These are phyloP conservation scores for Fomes fomentarius DNA, from an alignment of 1,284 basidiomycete genomes.

Conservation along the genomic window DNA sequence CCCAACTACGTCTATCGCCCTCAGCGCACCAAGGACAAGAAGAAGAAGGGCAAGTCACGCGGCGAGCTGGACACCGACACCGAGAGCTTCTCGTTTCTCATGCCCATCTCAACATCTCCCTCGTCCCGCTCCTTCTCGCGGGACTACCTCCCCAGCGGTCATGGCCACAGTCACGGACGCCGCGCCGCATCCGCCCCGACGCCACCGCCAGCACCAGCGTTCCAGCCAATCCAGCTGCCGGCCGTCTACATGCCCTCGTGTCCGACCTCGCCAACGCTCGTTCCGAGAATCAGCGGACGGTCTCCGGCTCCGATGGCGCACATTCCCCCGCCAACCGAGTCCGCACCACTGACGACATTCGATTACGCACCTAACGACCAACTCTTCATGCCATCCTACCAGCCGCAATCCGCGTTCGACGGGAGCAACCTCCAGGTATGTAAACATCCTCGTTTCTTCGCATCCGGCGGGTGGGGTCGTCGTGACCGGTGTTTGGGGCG, in stretches of 20 bases:
- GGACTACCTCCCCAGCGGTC: constrained; percentile 15
- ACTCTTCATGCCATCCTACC: constrained; percentile 37
- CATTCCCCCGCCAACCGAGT: constrained; percentile 40
- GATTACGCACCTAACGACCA: constrained; percentile 36
- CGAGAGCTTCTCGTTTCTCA: constrained; percentile 57
- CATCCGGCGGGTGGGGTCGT: not conserved
- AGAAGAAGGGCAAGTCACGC: constrained; percentile 48
- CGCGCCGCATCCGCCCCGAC: constrained; percentile 40
- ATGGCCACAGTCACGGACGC: constrained; percentile 26
- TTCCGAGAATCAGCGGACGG: constrained; percentile 61
- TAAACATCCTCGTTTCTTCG: not conserved
- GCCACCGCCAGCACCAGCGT: constrained; percentile 36
- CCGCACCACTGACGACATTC: constrained; percentile 43
- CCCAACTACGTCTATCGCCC: constrained; percentile 80
- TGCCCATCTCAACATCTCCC: constrained; percentile 45
- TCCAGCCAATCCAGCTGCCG: constrained; percentile 66
- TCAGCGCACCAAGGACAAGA: constrained; percentile 63
- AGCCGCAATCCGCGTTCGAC: constrained; percentile 43
- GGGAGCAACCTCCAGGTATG: constrained; percentile 29
- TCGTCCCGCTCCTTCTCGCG: constrained; percentile 35
- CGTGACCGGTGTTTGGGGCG: constrained; percentile 14
- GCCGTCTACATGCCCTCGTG: constrained; percentile 68
- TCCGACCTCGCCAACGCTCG: constrained; percentile 60
- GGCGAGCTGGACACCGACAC: constrained; percentile 50
- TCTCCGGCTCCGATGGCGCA: constrained; percentile 46